Evolutionary conservation across 2,329 filamentous ascomycete species (phyloP).

Genomic region (Chaetomium globosum): DNA sequence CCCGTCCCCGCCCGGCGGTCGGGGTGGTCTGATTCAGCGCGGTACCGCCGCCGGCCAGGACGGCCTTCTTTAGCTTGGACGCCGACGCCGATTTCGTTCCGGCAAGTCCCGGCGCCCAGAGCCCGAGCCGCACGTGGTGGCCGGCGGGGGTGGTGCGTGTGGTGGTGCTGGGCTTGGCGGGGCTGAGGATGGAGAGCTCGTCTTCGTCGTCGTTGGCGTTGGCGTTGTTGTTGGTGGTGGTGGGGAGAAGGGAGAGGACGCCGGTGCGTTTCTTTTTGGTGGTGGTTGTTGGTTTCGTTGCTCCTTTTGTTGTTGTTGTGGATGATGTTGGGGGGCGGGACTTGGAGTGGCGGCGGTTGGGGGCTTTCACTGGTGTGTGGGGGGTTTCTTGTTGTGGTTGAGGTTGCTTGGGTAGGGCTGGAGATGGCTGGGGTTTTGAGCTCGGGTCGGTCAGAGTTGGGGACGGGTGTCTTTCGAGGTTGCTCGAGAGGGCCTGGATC

Average conservation of each 20-base stretch:
- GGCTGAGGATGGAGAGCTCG: constrained; percentile 43
- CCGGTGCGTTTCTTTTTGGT: constrained; percentile 41
- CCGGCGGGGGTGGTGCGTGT: constrained; percentile 19
- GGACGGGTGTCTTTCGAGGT: constrained; percentile 14
- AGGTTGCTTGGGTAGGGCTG: not conserved
- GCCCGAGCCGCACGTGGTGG: constrained; percentile 16
- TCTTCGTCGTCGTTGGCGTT: constrained; percentile 45
- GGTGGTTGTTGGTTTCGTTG: constrained; percentile 13
- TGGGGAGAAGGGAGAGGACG: constrained; percentile 50
- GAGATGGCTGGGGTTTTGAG: constrained; percentile 6
- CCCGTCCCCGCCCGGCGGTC: not conserved
- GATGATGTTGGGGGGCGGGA: not conserved
- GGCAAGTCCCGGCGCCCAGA: not conserved
- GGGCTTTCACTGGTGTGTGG: constrained; percentile 5
- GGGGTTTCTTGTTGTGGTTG: constrained; percentile 5
- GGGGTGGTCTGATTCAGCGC: not conserved
- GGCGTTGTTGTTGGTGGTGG: constrained; percentile 43
- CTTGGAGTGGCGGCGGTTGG: constrained; percentile 13
- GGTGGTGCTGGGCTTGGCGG: constrained; percentile 28
- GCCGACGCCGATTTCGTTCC: not conserved
- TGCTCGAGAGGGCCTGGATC: not conserved
- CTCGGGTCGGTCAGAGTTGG: constrained; percentile 25
- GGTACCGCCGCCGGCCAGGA: not conserved
- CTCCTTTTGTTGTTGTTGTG: constrained; percentile 4
- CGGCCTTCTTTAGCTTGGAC: not conserved